Evolutionary conservation across 306 rosid species (phyloP).

Genomic region (Pyrus communis): DNA sequence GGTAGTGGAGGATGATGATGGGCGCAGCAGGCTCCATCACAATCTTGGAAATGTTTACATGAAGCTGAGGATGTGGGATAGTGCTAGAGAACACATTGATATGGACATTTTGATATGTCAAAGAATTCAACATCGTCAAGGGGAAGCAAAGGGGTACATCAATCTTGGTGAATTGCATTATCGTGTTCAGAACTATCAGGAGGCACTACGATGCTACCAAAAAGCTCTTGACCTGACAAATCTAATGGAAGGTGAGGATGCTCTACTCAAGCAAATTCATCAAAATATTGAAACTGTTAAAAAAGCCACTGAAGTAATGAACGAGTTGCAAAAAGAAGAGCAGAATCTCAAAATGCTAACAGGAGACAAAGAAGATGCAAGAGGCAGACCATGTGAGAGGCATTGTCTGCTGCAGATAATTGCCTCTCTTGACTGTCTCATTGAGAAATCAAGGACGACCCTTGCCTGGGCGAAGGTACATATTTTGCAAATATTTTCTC

Average conservation of each 20-base stretch:
- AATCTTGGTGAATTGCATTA: slow-evolving; percentile 76
- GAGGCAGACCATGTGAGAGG: slow-evolving; percentile 54
- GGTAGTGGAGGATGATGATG: slow-evolving; percentile 48
- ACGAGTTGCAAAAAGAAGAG: slow-evolving; percentile 53
- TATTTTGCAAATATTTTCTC: not conserved
- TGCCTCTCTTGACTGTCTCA: slow-evolving; percentile 49
- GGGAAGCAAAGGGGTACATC: slow-evolving; percentile 88
- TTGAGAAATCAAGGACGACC: slow-evolving; percentile 54
- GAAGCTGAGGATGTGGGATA: slow-evolving; percentile 67
- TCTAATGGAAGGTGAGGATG: slow-evolving; percentile 80
- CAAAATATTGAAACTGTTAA: slow-evolving; percentile 48
- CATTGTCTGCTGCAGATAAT: slow-evolving; percentile 45
- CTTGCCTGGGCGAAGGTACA: slow-evolving; percentile 68
- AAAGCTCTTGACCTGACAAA: slow-evolving; percentile 56
- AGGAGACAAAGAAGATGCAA: slow-evolving; percentile 45
- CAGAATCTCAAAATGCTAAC: slow-evolving; percentile 64
- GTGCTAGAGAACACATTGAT: slow-evolving; percentile 53
- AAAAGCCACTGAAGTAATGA: slow-evolving; percentile 43
- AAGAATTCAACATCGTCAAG: slow-evolving; percentile 65
- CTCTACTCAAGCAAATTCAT: slow-evolving; percentile 51
- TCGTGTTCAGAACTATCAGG: slow-evolving; percentile 63
- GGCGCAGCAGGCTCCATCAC: slow-evolving; percentile 83
- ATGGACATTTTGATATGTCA: slow-evolving; percentile 68
- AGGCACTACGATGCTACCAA: slow-evolving; percentile 47
- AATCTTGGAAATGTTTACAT: slow-evolving; percentile 74